Evolutionary conservation across 2,329 filamentous ascomycete species (phyloP), one percentile per base, ranked within the genome.

Genomic region (Dendrostoma leiphaemia): DNA sequence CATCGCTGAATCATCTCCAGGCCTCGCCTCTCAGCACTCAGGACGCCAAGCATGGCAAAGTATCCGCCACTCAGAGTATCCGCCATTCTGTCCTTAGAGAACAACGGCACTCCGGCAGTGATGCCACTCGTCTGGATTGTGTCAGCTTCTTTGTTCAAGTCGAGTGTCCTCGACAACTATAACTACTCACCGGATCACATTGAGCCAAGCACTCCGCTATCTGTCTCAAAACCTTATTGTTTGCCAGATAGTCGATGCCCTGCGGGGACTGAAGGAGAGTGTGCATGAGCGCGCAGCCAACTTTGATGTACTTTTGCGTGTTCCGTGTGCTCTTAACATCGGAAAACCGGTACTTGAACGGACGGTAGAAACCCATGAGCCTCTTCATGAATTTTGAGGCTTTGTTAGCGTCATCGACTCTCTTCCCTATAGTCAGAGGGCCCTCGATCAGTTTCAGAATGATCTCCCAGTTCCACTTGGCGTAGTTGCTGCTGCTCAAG

Each of bases 391-490:
- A 99, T 67, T 97, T 97, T 2, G 92, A 96, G 1, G 89, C 91
- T 67, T 91, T 93, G 67, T 96, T 89, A 0, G 93, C 93, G 70
- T 99, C 94, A 62, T 97, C 93, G 4, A 99, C 79, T 10, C 94
- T 83, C 70, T 96, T 97, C 1, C 92, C 88, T 61, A 91, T 96
- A 23, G 91, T 88, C 21, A 99, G 73, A 1, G 95, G 94, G 0
- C 94, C 95, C 67, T 97, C 93, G 32, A 99, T 92, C 49, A 97
- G 85, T 63, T 87, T 89, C 55, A 92, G 81, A 38, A 99, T 91
- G 34, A 96, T 77, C 58, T 96, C 91, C 94, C 95, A 99, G 67
- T 96, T 93, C 94, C 94, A 99, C 69, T 99, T 99, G 35, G 85
- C 79, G 65, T 89, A 96, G 62, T 96, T 97, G 58, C 91, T 91